phyloP scores from a whole-genome alignment of 352 stramenopile genomes.

The Globisporangium cederbergense region DNA sequence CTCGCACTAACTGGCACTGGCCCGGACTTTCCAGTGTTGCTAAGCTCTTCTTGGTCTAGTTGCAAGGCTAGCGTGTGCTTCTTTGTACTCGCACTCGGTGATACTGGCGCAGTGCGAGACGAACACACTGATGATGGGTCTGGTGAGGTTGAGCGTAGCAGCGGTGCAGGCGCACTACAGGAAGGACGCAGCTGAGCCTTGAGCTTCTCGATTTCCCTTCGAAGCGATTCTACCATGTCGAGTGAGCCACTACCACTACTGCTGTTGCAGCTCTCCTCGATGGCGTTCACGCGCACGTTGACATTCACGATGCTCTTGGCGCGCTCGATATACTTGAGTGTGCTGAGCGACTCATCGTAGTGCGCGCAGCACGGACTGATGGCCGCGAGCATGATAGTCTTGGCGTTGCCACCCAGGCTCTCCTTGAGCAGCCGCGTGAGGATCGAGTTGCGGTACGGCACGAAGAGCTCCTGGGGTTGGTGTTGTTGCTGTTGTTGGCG shows the following conservation, averaged over 20 bases:
- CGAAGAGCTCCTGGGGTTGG: conserved; percentile 34
- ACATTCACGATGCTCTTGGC: conserved; percentile 51
- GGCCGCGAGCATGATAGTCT: conserved; percentile 85
- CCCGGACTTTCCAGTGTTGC: background rate
- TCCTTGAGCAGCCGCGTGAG: conserved; percentile 82
- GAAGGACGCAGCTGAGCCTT: conserved; percentile 27
- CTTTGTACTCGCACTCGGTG: background rate
- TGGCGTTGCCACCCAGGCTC: conserved; percentile 74
- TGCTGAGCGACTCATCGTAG: conserved; percentile 87
- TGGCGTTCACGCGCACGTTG: conserved; percentile 27
- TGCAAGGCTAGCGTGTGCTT: conserved; percentile 4
- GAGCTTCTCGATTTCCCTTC: conserved; percentile 39
- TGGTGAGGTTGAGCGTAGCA: background rate
- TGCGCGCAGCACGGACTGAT: conserved; percentile 82
- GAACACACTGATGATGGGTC: background rate
- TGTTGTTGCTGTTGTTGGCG: conserved; percentile 12
- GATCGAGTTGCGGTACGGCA: conserved; percentile 89
- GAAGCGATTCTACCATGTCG: conserved; percentile 32
- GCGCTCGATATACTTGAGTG: conserved; percentile 77
- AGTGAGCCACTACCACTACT: conserved; percentile 8
- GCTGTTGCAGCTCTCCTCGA: conserved; percentile 15
- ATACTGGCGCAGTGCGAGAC: too few species aligned
- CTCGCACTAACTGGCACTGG: background rate
- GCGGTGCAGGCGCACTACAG: conserved; percentile 2
- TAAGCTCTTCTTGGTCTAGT: background rate